These are phyloP conservation scores for Sequoia sempervirens DNA, from an alignment of 75 land plant genomes.

Conservation along the genomic window DNA sequence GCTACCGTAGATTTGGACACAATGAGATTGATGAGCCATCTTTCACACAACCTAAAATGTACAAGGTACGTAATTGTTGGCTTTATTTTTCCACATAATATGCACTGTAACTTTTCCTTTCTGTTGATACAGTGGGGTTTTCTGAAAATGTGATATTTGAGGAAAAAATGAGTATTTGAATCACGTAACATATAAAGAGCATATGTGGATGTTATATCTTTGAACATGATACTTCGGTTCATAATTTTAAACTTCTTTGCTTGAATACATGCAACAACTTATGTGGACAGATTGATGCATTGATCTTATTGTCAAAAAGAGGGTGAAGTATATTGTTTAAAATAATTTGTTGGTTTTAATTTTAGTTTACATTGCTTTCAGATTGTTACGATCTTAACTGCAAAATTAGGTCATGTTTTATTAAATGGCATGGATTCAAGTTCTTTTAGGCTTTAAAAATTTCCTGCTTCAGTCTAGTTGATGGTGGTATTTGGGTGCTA, in stretches of 20 bases:
- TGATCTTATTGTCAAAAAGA: background rate
- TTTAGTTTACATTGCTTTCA: background rate
- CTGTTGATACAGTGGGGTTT: background rate
- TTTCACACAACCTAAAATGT: constrained; percentile 97
- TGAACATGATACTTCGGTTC: background rate
- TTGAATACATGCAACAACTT: background rate
- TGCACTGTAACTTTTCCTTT: background rate
- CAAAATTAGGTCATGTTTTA: background rate
- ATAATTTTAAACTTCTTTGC: background rate
- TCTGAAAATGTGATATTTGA: background rate
- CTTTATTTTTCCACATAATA: background rate
- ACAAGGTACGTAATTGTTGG: constrained; percentile 48
- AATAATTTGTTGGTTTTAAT: background rate
- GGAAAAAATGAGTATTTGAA: background rate
- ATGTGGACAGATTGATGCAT: background rate
- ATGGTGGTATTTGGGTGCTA: background rate
- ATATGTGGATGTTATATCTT: background rate
- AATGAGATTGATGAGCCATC: constrained; percentile 98
- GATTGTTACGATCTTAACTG: background rate
- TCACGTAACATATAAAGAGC: background rate
- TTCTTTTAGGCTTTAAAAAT: background rate
- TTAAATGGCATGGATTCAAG: background rate
- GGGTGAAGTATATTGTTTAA: background rate
- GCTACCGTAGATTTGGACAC: constrained; percentile 95
- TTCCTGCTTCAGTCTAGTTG: background rate